These are phyloP conservation scores for Halophytophthora batemanensis DNA, from an alignment of 352 stramenopile genomes.

Conservation along the genomic window DNA sequence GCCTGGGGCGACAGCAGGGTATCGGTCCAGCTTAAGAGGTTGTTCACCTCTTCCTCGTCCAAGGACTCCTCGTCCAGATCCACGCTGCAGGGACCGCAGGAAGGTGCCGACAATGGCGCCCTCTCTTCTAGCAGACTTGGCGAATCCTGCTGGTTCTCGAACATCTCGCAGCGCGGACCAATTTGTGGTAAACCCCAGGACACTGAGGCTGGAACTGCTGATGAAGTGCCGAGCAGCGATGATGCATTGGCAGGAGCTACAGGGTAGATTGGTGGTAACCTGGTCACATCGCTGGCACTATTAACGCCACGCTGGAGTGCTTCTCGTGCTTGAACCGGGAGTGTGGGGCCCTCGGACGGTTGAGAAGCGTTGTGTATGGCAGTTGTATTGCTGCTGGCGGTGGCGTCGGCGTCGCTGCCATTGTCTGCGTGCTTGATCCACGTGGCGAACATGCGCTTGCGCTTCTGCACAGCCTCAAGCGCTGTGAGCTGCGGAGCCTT, in stretches of 20 bases:
- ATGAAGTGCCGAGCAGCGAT: conserved; percentile 2
- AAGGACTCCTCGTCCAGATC: conserved; percentile 60
- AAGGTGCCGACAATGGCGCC: conserved; percentile 2
- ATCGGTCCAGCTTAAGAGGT: conserved; percentile 80
- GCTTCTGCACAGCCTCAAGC: conserved; percentile 60
- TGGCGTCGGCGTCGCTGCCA: conserved; percentile 2
- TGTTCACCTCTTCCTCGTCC: conserved; percentile 75
- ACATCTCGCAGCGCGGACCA: conserved; percentile 1
- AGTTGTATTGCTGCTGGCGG: conserved; percentile 2
- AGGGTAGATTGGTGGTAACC: conserved; percentile 24
- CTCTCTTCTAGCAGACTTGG: neutral
- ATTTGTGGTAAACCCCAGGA: conserved; percentile 12
- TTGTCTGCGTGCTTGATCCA: conserved; percentile 52
- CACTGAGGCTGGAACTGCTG: neutral
- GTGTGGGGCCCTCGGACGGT: neutral
- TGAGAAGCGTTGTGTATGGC: neutral
- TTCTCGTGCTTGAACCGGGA: neutral
- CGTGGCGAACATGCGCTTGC: conserved; percentile 70
- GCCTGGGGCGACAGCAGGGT: conserved; percentile 45
- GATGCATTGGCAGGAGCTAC: conserved; percentile 14
- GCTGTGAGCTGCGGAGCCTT: conserved; percentile 23
- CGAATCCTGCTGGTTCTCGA: neutral
- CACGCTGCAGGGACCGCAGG: conserved; percentile 2
- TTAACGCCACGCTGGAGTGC: neutral
- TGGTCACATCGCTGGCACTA: conserved; percentile 8